phyloP scores from a whole-genome alignment of 768 basidiomycete species.

The Cytidiella melzeri region DNA sequence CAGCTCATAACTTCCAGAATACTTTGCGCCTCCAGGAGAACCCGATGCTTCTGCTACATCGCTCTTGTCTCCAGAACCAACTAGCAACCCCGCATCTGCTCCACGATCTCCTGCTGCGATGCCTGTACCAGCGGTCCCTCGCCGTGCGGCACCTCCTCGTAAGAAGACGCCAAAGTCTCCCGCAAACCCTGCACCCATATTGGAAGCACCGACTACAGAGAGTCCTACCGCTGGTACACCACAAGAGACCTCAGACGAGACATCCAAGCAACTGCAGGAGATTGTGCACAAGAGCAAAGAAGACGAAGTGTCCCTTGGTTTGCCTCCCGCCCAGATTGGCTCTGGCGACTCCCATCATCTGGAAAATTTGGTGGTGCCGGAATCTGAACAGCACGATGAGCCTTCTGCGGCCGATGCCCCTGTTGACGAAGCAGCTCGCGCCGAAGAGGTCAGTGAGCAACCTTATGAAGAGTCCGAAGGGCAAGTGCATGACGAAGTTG shows the following conservation, averaged over 20 bases:
- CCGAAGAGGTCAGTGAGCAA: neutral
- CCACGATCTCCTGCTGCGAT: constrained; percentile 47
- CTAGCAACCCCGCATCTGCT: constrained; percentile 18
- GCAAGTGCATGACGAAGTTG: neutral
- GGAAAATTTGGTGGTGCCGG: neutral
- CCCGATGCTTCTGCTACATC: constrained; percentile 14
- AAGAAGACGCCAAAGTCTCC: constrained; percentile 54
- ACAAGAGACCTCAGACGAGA: constrained; percentile 1
- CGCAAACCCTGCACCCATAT: constrained; percentile 20
- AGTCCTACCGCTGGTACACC: constrained; percentile 20
- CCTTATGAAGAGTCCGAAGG: neutral
- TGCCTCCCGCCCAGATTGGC: constrained; percentile 1
- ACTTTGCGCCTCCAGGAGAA: constrained; percentile 13
- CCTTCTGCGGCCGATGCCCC: neutral
- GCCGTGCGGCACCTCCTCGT: constrained; percentile 70
- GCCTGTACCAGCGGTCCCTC: constrained; percentile 70
- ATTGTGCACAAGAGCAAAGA: constrained; percentile 11
- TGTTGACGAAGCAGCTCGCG: neutral
- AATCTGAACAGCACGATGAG: neutral
- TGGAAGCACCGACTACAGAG: constrained; percentile 16
- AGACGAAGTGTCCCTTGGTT: constrained; percentile 6
- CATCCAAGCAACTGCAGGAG: constrained; percentile 4
- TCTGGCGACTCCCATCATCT: neutral
- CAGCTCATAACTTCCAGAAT: too few species aligned
- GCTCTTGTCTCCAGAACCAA: constrained; percentile 19